These are phyloP conservation scores for Eruca vesicaria DNA, from an alignment of 441 rosid species.

Conservation along the genomic window DNA sequence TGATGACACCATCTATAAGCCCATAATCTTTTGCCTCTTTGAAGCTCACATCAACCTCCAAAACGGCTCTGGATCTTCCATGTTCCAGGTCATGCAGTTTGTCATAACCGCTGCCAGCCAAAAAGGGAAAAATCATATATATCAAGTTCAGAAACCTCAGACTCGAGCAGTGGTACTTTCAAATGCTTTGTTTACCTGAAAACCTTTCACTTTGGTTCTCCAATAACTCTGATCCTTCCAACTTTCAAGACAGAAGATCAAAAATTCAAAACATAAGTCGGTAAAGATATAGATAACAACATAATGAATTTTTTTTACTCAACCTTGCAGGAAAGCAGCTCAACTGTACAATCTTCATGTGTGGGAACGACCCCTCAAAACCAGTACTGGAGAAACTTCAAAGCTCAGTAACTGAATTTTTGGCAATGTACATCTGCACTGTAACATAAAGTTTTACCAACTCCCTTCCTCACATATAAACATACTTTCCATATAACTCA, in stretches of 20 bases:
- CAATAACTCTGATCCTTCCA: slow-evolving; percentile 69
- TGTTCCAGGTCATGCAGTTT: slow-evolving; percentile 72
- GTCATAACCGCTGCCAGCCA: slow-evolving; percentile 59
- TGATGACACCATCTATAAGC: slow-evolving; percentile 81
- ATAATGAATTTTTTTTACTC: background rate
- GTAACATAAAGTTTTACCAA: slow-evolving; percentile 20
- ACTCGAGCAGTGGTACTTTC: background rate
- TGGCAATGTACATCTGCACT: slow-evolving; percentile 68
- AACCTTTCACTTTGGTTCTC: slow-evolving; percentile 70
- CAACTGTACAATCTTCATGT: slow-evolving; percentile 60
- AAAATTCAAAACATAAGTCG: background rate
- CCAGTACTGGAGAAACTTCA: slow-evolving; percentile 72
- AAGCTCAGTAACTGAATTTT: slow-evolving; percentile 62
- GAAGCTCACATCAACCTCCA: slow-evolving; percentile 74
- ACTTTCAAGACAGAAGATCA: slow-evolving; percentile 43
- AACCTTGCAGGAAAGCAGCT: slow-evolving; percentile 85
- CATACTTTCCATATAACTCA: background rate
- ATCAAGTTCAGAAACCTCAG: slow-evolving; percentile 5
- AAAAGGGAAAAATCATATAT: slow-evolving; percentile 10
- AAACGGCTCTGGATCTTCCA: slow-evolving; percentile 52
- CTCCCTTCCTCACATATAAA: background rate
- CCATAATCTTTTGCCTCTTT: slow-evolving; percentile 86
- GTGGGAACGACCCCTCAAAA: slow-evolving; percentile 66
- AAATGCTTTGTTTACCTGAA: slow-evolving; percentile 49
- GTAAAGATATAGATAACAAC: background rate